These are phyloP conservation scores for Sphagnum contortum DNA, from an alignment of 225 moss, liverwort and hornwort genomes.

Conservation along the genomic window DNA sequence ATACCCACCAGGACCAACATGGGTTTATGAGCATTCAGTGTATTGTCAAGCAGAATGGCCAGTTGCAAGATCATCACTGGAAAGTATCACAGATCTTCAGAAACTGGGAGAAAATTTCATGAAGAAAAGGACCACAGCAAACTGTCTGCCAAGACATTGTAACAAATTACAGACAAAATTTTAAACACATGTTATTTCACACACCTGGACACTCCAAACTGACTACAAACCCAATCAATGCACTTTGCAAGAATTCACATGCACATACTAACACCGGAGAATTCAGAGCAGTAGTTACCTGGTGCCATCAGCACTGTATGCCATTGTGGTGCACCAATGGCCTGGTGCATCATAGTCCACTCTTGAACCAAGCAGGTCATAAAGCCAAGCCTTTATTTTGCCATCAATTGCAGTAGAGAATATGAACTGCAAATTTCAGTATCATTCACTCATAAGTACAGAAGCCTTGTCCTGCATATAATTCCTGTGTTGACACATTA, in stretches of 20 bases:
- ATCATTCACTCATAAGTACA: background rate
- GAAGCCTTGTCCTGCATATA: background rate
- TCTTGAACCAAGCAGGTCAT: slow-evolving; percentile 87
- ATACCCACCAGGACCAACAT: no score
- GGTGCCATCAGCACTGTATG: slow-evolving; percentile 95
- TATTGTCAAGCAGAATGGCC: no score
- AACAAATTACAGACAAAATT: no score
- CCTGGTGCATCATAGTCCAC: slow-evolving; percentile 99
- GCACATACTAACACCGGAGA: no score
- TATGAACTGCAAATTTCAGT: slow-evolving; percentile 57
- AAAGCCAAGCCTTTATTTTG: slow-evolving; percentile 98
- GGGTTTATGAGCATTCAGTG: no score
- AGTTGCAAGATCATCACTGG: background rate
- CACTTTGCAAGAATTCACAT: no score
- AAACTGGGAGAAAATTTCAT: background rate
- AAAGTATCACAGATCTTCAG: no score
- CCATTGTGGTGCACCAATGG: slow-evolving; percentile 99
- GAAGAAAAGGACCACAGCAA: background rate
- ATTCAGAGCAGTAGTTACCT: slow-evolving; percentile 25
- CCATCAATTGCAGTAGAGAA: slow-evolving; percentile 99
- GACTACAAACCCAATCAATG: no score
- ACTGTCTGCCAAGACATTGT: background rate
- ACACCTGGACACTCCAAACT: no score
- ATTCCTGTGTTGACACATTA: no score
- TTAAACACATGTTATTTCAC: no score